Evolutionary conservation across 2,329 filamentous ascomycete genomes (phyloP), one percentile per base, ranked within the genome.

Genomic region (Periconia sp.): DNA sequence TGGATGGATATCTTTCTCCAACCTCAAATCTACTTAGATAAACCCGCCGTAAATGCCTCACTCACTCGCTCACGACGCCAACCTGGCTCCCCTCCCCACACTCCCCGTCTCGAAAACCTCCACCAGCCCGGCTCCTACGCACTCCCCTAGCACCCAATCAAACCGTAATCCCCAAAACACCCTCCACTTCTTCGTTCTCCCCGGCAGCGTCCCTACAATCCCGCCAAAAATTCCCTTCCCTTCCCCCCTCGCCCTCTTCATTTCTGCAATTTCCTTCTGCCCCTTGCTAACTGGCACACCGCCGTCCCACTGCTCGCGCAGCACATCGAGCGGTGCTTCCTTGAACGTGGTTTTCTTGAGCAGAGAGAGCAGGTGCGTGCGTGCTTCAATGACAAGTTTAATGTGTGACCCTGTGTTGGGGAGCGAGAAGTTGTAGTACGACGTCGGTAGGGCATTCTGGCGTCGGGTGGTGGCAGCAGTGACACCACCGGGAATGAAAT

Each of bases 41-140:
- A 3, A 27, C 23, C 23, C 23, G 23, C 23, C 23, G 8, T 27
- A 27, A 27, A 27, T 27, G 5, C 23, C 23, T 27, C 23, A 27
- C 23, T 27, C 23, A 27, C 23, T 27, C 23, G 8, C 23, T 27
- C 23, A 27, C 23, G 23, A 27, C 8, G 42, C 23, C 6, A 52
- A 60, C 50, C 76, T 66, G 1, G 90, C 81, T 11, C 84, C 89
- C 55, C 82, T 79, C 1, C 89, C 89, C n/a, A 91, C 87, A 62
- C 84, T 88, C 14, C 86, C 80, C 13, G 89, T 92, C 65, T 90
- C 84, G 69, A 92, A 92, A 14, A 90, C 74, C 72, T 92, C 89
- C 3, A 91, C 81, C 15, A 87, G 66, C 1, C 89, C 89, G 27
- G 85, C 79, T 0, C 88, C 89, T 20, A 90, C 79, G 42, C 87